These are phyloP conservation scores for Lasiodiplodia hormozganensis DNA, from an alignment of 2,329 filamentous ascomycete genomes.

Conservation along the genomic window DNA sequence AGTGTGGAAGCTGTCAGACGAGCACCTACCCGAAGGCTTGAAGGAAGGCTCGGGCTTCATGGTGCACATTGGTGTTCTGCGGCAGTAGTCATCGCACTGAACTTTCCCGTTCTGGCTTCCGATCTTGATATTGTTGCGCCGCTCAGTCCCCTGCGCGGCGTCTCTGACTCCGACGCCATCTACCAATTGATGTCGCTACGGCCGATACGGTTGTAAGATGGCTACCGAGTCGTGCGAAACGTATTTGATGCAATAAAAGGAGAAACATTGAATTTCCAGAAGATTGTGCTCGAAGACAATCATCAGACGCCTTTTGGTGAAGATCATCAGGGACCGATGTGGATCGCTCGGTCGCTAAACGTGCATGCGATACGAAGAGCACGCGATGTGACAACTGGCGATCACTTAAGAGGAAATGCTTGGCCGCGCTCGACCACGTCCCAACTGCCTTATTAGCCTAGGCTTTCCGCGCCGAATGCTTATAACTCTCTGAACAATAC, in stretches of 20 bases:
- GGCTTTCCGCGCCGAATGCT: neutral
- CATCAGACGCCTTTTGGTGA: slow-evolving; percentile 1
- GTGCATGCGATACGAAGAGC: slow-evolving; percentile 11
- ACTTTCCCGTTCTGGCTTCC: neutral
- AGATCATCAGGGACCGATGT: slow-evolving; percentile 23
- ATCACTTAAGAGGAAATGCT: slow-evolving; percentile 6
- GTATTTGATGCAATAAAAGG: neutral
- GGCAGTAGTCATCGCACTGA: slow-evolving; percentile 7
- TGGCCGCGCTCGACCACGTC: slow-evolving; percentile 2
- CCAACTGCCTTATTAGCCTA: slow-evolving; percentile 2
- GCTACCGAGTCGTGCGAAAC: neutral
- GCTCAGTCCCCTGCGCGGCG: too few species aligned
- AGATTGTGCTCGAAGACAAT: neutral
- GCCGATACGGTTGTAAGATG: neutral
- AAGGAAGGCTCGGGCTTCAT: slow-evolving; percentile 75
- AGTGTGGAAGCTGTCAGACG: slow-evolving; percentile 78
- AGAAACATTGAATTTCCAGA: neutral
- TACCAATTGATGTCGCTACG: neutral
- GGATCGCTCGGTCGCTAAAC: slow-evolving; percentile 19
- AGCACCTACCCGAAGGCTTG: slow-evolving; percentile 65
- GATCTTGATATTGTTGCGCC: neutral
- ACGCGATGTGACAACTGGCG: neutral
- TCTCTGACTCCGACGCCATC: neutral
- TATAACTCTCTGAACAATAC: neutral
- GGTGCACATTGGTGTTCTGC: slow-evolving; percentile 71